Conservation (phyloP, 2,329 filamentous ascomycete genomes). For the Cladorrhinum sp. region DNA sequence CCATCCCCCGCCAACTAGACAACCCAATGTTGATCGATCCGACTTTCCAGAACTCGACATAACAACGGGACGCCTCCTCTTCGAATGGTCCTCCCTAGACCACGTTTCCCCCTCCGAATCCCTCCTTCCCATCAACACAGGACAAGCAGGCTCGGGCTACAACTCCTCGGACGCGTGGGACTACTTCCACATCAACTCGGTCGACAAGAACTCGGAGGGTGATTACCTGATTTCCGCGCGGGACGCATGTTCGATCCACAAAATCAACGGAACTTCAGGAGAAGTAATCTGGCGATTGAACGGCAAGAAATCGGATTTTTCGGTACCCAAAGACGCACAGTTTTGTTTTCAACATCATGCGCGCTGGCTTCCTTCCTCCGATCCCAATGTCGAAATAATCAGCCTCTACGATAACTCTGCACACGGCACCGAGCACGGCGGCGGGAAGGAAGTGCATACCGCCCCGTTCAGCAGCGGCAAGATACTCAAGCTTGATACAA, state of each 20-base stretch:
- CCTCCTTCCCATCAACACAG: constrained; percentile 44
- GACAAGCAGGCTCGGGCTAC: constrained; percentile 35
- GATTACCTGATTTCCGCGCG: constrained; percentile 48
- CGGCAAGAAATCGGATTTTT: constrained; percentile 43
- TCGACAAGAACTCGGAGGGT: constrained; percentile 43
- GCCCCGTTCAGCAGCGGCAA: constrained; percentile 40
- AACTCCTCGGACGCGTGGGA: constrained; percentile 40
- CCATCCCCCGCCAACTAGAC: too few relatives aligned
- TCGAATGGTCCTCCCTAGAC: constrained; percentile 58
- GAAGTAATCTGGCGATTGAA: constrained; percentile 46
- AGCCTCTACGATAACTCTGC: constrained; percentile 51
- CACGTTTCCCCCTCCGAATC: constrained; percentile 47
- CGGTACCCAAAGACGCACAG: constrained; percentile 28
- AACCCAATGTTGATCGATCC: background rate
- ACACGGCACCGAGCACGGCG: constrained; percentile 39
- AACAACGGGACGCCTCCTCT: constrained; percentile 52
- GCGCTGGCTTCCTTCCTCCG: constrained; percentile 37
- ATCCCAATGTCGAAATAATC: constrained; percentile 40
- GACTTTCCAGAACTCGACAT: constrained; percentile 45
- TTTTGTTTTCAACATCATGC: constrained; percentile 49
- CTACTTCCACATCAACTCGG: constrained; percentile 52
- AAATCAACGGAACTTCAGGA: constrained; percentile 43
- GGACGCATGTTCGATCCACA: constrained; percentile 39
- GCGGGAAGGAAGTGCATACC: constrained; percentile 27
- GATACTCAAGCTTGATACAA: constrained; percentile 44